A percentile compares a stretch with the other conserved stretches of the same genome.
Conservation (phyloP, 106 monocot species). For the Platanthera guangdongensis region DNA sequence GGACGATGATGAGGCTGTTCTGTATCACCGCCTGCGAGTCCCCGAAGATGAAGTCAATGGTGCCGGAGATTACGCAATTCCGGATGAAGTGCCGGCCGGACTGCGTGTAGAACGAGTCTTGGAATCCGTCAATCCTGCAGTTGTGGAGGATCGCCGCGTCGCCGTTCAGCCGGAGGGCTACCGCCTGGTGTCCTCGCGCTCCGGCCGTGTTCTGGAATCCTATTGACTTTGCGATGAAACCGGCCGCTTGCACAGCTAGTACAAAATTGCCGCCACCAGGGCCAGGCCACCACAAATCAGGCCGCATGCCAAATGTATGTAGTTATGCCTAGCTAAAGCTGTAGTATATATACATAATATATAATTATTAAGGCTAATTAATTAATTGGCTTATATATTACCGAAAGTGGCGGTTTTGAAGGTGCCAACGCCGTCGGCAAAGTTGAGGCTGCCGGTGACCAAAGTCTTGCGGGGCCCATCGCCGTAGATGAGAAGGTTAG, state of each 20-base stretch:
- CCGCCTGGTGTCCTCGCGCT: constrained; percentile 37
- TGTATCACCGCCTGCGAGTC: constrained; percentile 26
- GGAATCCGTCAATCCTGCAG: constrained; percentile 40
- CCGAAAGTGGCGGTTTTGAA: constrained; percentile 47
- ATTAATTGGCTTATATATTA: constrained; percentile 1
- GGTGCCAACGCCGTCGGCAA: constrained; percentile 23
- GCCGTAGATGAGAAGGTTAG: constrained; percentile 54
- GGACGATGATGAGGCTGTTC: constrained; percentile 38
- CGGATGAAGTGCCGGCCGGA: constrained; percentile 34
- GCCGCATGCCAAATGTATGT: no score
- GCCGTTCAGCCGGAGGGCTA: constrained; percentile 21
- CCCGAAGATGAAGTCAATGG: constrained; percentile 60
- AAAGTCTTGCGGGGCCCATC: constrained; percentile 42
- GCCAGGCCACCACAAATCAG: no score
- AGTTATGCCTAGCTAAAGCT: no score
- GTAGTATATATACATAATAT: no score
- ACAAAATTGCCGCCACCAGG: neutral
- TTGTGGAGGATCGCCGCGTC: constrained; percentile 33
- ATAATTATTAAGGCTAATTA: no score
- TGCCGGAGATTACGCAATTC: constrained; percentile 43
- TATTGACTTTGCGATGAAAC: constrained; percentile 30
- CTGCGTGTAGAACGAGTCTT: constrained; percentile 36
- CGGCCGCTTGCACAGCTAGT: constrained; percentile 6
- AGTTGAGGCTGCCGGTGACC: constrained; percentile 24
- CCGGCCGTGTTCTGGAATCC: constrained; percentile 49